Evolutionary conservation across 495 filamentous ascomycete genomes (phyloP).

Genomic region (Endocarpon pusillum): DNA sequence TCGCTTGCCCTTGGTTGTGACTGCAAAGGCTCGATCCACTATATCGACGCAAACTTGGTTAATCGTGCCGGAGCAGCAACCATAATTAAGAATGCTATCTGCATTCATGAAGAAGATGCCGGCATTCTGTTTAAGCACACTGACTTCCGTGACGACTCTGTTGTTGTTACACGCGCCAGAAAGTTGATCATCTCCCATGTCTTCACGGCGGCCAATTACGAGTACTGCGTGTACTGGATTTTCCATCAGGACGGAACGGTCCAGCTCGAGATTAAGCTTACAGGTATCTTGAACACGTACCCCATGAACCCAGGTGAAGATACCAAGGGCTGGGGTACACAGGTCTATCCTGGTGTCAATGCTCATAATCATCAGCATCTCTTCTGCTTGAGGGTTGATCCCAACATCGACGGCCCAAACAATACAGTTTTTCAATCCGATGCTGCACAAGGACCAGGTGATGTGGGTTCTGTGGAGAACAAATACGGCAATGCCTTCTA

Average conservation of each 20-base stretch:
- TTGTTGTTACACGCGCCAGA: constrained; percentile 71
- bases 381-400: constrained; percentile 81
- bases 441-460: constrained; percentile 42
- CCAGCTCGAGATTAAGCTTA: constrained; percentile 88
- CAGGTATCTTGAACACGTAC: constrained; percentile 90
- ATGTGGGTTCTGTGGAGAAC: constrained; percentile 68
- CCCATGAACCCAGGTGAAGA: constrained; percentile 71
- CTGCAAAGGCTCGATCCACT: constrained; percentile 90
- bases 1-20: constrained; percentile 77
- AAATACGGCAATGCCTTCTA: constrained; percentile 90
- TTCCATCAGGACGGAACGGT: constrained; percentile 91
- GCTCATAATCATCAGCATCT: constrained; percentile 82
- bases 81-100: constrained; percentile 89
- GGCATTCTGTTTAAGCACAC: constrained; percentile 94
- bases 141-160: constrained; percentile 81
- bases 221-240: constrained; percentile 89
- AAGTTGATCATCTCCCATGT: constrained; percentile 85
- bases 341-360: constrained; percentile 79
- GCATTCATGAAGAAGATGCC: constrained; percentile 88
- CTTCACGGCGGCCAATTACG: constrained; percentile 95
- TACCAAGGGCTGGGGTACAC: constrained; percentile 77
- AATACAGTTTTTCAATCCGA: constrained; percentile 83
- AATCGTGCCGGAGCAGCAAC: constrained; percentile 60
- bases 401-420: constrained; percentile 71
- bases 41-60: constrained; percentile 70